Evolutionary conservation across 352 stramenopile genomes (phyloP).

Genomic region (Phytophthora citricola): DNA sequence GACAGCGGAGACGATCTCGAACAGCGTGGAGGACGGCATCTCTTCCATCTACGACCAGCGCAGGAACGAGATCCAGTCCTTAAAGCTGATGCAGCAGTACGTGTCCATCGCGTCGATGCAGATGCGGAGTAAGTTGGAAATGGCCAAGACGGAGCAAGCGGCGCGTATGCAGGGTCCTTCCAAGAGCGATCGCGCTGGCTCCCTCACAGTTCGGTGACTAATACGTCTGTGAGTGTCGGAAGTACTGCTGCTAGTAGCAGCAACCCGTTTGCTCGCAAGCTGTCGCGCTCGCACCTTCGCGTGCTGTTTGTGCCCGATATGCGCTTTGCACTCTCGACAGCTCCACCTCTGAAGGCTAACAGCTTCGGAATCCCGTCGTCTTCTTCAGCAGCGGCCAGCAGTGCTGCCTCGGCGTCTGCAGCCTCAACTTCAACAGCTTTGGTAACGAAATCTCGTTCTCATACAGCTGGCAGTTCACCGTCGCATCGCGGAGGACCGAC

Average conservation of each 20-base stretch:
- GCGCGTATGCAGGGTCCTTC: conserved; percentile 65
- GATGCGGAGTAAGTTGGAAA: conserved; percentile 90
- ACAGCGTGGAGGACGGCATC: conserved; percentile 25
- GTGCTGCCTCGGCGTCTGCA: conserved; percentile 24
- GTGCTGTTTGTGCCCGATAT: conserved; percentile 73
- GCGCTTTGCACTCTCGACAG: conserved; percentile 64
- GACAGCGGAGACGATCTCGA: conserved; percentile 34
- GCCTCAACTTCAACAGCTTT: conserved; percentile 45
- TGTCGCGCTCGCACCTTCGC: conserved; percentile 64
- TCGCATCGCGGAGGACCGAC: conserved; percentile 26
- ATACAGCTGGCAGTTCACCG: conserved; percentile 27
- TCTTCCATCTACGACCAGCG: conserved; percentile 64
- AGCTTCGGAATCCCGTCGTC: conserved; percentile 48
- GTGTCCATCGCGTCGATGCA: conserved; percentile 89
- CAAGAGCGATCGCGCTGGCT: conserved; percentile 40
- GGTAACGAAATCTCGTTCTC: conserved; percentile 41
- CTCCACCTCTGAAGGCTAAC: conserved; percentile 51
- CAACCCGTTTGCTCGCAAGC: conserved; percentile 63
- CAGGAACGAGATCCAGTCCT: conserved; percentile 78
- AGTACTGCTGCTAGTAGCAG: conserved; percentile 26
- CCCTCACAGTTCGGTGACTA: conserved; percentile 33
- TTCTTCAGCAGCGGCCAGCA: conserved; percentile 22
- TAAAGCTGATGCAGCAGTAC: conserved; percentile 91
- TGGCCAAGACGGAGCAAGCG: conserved; percentile 81
- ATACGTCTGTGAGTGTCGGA: conserved; percentile 37